Evolutionary conservation across 2,329 filamentous ascomycete species (phyloP).

Genomic region (Magnaporthales sp.): DNA sequence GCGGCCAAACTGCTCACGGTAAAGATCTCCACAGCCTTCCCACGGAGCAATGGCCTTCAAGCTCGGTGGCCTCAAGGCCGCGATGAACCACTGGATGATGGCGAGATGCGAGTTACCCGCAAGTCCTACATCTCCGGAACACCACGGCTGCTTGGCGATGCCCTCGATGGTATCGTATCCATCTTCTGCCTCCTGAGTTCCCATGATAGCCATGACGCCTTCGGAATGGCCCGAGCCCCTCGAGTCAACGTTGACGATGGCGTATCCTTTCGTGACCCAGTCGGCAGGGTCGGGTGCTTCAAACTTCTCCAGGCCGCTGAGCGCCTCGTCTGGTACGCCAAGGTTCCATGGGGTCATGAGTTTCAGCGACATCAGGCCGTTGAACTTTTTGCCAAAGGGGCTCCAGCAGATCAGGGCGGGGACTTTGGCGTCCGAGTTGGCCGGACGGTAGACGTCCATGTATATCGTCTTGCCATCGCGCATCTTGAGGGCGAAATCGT

Average conservation of each 20-base stretch:
- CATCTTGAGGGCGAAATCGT: slow-evolving; percentile 29
- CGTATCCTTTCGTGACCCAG: slow-evolving; percentile 19
- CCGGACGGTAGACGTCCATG: slow-evolving; percentile 33
- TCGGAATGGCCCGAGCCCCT: slow-evolving; percentile 17
- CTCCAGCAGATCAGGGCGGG: slow-evolving; percentile 35
- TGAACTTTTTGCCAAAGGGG: slow-evolving; percentile 35
- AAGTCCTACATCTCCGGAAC: slow-evolving; percentile 21
- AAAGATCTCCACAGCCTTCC: slow-evolving; percentile 37
- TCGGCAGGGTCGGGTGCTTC: slow-evolving; percentile 21
- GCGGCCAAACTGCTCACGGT: slow-evolving; percentile 34
- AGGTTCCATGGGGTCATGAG: slow-evolving; percentile 26
- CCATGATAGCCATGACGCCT: slow-evolving; percentile 16
- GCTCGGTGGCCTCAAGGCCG: slow-evolving; percentile 9
- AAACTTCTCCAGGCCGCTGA: slow-evolving; percentile 18
- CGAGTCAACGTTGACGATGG: slow-evolving; percentile 19
- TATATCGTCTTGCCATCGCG: slow-evolving; percentile 32
- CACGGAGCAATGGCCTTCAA: slow-evolving; percentile 19
- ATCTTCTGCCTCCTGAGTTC: slow-evolving; percentile 17
- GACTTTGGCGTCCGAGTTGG: slow-evolving; percentile 21
- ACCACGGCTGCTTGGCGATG: slow-evolving; percentile 20
- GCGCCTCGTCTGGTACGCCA: slow-evolving; percentile 19
- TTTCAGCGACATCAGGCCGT: slow-evolving; percentile 24
- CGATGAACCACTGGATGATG: slow-evolving; percentile 13
- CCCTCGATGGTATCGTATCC: slow-evolving; percentile 18
- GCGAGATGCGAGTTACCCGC: slow-evolving; percentile 20